Base-by-base conservation (phyloP, 2,329 filamentous ascomycete genomes). In the Leptographium procerum region DNA sequence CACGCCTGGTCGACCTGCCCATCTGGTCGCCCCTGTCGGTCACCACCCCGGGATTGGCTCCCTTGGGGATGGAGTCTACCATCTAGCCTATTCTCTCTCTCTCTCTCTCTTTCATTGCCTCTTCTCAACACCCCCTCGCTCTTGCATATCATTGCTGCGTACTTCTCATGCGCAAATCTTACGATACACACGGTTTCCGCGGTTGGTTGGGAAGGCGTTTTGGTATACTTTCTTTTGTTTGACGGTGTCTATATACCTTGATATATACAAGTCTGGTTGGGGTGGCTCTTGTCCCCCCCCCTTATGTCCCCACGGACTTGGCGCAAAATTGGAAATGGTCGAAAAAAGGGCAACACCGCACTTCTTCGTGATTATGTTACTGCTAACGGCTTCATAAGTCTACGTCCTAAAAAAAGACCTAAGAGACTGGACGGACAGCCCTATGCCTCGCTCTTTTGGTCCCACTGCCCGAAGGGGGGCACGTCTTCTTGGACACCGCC, bases 141-240 rank as follows among this genome's bases (percentile, higher is more conserved):
- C 14, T 28, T 14, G 14, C 24, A 10, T 14, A 13, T 16, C 31
- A 19, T 50, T 24, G 11, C 31, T 36, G 14, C 48, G 33, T 33
- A 8, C 31, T 34, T 29, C 28, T 45, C 28, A 34, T 34, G 51
- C 31, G 13, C 31, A 10, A 31, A 4, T 10, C 26, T 55, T 28
- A 55, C 40, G 45, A 50, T 51, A 14, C 16, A 19, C 19, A 40
- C 45, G 40, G n/a, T 22, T 50, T 34, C 11, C 45, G 13, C 72
- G 64, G 31, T 76, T 72, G 33, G 61, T 61, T 3, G 74, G 73
- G 36, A 76, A 63, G 52, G 70, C 66, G 16, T 64, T 67, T 57
- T 70, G 65, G 7, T 68, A 62, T 7, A 64, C 61, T 24, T 74
- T 69, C 28, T 14, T 26, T 54, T 40, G n/a, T 36, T 7, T 40